These are phyloP conservation scores for Nemania sp. DNA, from an alignment of 2,329 filamentous ascomycete species.

Conservation along the genomic window DNA sequence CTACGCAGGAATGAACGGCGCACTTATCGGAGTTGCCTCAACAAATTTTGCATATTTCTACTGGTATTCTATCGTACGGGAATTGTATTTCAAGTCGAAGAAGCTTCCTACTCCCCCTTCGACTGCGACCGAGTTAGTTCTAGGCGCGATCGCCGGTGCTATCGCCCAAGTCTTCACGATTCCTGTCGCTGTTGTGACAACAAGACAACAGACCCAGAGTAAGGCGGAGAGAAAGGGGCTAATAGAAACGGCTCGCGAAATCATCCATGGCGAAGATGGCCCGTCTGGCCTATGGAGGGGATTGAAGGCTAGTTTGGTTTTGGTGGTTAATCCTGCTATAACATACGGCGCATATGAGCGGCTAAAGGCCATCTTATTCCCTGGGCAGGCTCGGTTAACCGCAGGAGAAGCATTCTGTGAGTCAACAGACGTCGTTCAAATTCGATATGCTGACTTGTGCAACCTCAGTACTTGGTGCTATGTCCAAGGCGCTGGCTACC, in stretches of 20 bases:
- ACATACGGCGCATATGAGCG: constrained; percentile 94
- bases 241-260: constrained; percentile 87
- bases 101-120: constrained; percentile 70
- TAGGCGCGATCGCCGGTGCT: constrained; percentile 90
- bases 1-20: constrained; percentile 88
- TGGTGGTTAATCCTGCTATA: constrained; percentile 96
- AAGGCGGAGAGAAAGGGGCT: constrained; percentile 88
- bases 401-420: constrained; percentile 92
- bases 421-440: constrained; percentile 53
- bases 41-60: constrained; percentile 99
- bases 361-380: constrained; percentile 81
- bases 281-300: constrained; percentile 92
- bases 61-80: constrained; percentile 93
- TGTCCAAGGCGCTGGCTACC: constrained; percentile 93
- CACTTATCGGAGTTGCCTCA: constrained; percentile 90
- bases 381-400: constrained; percentile 78
- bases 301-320: constrained; percentile 92
- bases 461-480: constrained; percentile 81
- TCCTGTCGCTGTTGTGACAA: constrained; percentile 94
- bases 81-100: constrained; percentile 76
- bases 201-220: constrained; percentile 91
- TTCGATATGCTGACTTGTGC: constrained; percentile 33
- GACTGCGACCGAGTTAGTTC: constrained; percentile 82
- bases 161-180: constrained; percentile 96
- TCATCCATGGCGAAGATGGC: constrained; percentile 90